Percentiles rank a stretch among this genome's conserved stretches.
phyloP scores from a whole-genome alignment of 192 early-diverging fungal genomes.

The Allomyces javanicus region DNA sequence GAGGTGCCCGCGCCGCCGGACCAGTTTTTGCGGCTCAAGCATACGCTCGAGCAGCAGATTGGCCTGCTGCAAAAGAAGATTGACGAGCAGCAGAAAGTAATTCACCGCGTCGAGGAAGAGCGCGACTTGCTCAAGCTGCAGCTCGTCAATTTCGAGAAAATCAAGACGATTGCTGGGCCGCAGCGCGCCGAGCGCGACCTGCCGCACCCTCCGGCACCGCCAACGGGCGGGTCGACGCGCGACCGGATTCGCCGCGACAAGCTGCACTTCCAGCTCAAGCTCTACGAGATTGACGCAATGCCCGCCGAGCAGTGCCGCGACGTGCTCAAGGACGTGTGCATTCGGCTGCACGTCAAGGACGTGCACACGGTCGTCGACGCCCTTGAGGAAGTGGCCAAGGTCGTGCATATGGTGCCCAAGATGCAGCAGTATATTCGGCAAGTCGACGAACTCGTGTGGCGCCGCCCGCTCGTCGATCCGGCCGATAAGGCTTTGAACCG shows the following conservation, averaged over 20 bases:
- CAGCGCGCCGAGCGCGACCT: background rate
- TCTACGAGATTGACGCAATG: slow-evolving; percentile 19
- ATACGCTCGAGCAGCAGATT: slow-evolving; percentile 6
- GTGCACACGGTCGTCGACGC: background rate
- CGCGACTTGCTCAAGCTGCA: slow-evolving; percentile 16
- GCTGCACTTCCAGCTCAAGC: slow-evolving; percentile 13
- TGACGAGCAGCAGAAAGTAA: slow-evolving; percentile 3
- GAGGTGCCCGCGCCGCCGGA: slow-evolving; percentile 1
- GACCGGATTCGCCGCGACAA: slow-evolving; percentile 21
- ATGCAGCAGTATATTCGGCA: background rate
- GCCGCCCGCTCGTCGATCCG: background rate
- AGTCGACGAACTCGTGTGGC: background rate
- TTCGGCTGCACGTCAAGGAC: background rate
- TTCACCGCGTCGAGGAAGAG: slow-evolving; percentile 10
- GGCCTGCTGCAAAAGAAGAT: slow-evolving; percentile 4
- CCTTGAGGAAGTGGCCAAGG: background rate
- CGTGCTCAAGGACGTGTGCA: slow-evolving; percentile 10
- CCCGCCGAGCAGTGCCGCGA: slow-evolving; percentile 8
- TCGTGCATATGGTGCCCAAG: background rate
- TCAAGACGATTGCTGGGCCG: slow-evolving; percentile 13
- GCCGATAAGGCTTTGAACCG: background rate
- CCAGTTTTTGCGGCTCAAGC: slow-evolving; percentile 5
- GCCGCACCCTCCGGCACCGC: background rate
- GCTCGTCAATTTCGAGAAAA: slow-evolving; percentile 9
- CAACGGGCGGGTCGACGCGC: slow-evolving; percentile 5